These are phyloP conservation scores for Salix arbutifolia DNA, from an alignment of 345 rosid genomes.

Conservation along the genomic window DNA sequence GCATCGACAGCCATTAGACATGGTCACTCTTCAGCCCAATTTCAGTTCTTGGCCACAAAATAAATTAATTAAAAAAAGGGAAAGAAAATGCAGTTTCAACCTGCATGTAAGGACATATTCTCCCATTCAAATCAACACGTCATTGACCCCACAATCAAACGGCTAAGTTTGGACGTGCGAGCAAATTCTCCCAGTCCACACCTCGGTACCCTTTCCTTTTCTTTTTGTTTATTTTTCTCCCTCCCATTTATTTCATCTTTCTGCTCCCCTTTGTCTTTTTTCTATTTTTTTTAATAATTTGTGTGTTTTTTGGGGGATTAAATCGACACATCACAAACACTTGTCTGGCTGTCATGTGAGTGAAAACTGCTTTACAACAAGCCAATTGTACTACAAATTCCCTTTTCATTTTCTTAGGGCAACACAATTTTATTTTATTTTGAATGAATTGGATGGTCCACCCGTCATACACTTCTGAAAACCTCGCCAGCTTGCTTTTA, in stretches of 20 bases:
- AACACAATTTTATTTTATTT: no score
- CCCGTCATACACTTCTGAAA: not conserved
- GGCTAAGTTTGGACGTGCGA: constrained; percentile 10
- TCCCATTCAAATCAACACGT: not conserved
- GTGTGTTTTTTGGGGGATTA: not conserved
- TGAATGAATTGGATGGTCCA: no score
- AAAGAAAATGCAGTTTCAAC: not conserved
- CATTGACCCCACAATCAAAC: not conserved
- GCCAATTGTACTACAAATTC: no score
- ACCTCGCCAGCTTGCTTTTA: not conserved
- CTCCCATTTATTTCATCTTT: no score
- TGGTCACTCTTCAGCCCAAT: not conserved
- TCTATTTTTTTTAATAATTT: no score
- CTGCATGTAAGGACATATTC: not conserved
- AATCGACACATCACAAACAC: not conserved
- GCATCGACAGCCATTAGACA: not conserved
- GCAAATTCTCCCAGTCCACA: constrained; percentile 4
- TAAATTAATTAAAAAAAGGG: not conserved
- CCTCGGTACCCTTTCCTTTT: not conserved
- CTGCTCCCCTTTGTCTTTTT: no score
- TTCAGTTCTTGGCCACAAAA: not conserved
- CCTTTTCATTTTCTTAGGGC: no score
- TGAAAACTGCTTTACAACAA: not conserved
- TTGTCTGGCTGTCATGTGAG: not conserved
- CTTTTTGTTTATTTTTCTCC: not conserved